Evolutionary conservation across 371 early-diverging fungal species (phyloP).

Genomic region (Rhizopus sp.): DNA sequence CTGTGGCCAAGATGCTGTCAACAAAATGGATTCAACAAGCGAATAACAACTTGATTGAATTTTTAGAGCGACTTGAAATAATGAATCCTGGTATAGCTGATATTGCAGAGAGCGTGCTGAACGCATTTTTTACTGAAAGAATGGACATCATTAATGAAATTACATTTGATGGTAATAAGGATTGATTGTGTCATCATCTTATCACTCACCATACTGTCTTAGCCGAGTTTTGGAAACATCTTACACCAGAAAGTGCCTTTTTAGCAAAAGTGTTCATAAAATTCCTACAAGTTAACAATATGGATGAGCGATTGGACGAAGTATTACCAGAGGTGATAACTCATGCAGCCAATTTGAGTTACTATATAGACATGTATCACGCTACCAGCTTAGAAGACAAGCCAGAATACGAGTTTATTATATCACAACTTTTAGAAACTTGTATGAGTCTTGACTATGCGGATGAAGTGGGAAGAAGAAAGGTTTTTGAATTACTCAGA

Average conservation of each 20-base stretch:
- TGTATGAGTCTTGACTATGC: conserved; percentile 79
- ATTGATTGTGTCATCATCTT: not conserved
- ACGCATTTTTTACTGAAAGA: conserved; percentile 66
- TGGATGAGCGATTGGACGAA: conserved; percentile 64
- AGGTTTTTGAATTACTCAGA: conserved; percentile 78
- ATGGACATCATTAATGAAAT: conserved; percentile 67
- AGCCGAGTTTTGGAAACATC: conserved; percentile 76
- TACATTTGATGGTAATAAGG: conserved; percentile 51
- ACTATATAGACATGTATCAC: conserved; percentile 61
- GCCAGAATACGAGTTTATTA: conserved; percentile 69
- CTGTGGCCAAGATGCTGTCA: conserved; percentile 73
- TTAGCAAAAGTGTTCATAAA: conserved; percentile 67
- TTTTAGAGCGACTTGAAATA: conserved; percentile 83
- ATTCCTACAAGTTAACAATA: conserved; percentile 54
- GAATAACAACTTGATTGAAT: conserved; percentile 75
- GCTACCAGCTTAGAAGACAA: conserved; percentile 1
- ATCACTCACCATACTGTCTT: conserved; percentile 1
- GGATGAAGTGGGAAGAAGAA: conserved; percentile 85
- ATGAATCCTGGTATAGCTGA: conserved; percentile 70
- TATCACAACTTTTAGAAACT: conserved; percentile 75
- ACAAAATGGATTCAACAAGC: conserved; percentile 79
- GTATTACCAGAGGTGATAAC: conserved; percentile 75
- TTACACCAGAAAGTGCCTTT: conserved; percentile 79
- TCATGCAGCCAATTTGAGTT: conserved; percentile 70
- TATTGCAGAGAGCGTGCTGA: conserved; percentile 68